Base-by-base conservation (phyloP, 306 rosid species). In the Malus sylvestris region DNA sequence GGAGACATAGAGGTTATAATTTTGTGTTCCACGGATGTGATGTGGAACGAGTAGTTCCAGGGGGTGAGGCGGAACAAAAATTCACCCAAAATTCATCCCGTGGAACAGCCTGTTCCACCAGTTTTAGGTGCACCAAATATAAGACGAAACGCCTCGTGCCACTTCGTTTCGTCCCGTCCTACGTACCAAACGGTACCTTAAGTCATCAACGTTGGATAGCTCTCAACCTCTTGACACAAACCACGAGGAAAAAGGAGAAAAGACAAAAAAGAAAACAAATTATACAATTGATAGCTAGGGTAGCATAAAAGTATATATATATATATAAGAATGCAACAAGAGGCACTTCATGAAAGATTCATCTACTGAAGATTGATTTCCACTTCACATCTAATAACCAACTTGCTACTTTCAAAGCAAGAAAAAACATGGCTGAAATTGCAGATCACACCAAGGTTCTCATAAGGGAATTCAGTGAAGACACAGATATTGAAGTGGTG, bases 391-490 rank as follows among this genome's bases (percentile, higher is more conserved):
- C 71, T 44, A 51, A 22, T 69, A 63, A 67, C 65, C 81, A 78
- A 51, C 68, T 77, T 61, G 46, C 81, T 79, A 83, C 63, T 62
- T 76, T 78, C 76, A 78, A 58, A 60, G 69, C 6, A 60, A 60
- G 66, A 60, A 60, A 75, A 76, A 67, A 78, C 44, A 90, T 85
- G 93, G 94, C 75, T 69, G 84, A 69, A 74, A 73, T 45, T 44
- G 75, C 22, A 67, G 89, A 46, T 46, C 7, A 81, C 81, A 86
- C 77, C 70, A 85, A 76, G 73, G 75, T 92, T 78, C 61, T 78
- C 18, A 78, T 92, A 71, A 92, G 91, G 83, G 93, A 91, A 81
- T 88, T 85, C 85, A 88, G 78, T 74, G 91, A 83, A 81, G 87
- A 81, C 51, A 89, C 80, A 82, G 93, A 92, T 83, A 79, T 59